phyloP scores from a whole-genome alignment of 2,329 filamentous ascomycete species.

The Rhexocercosporidium sp. region DNA sequence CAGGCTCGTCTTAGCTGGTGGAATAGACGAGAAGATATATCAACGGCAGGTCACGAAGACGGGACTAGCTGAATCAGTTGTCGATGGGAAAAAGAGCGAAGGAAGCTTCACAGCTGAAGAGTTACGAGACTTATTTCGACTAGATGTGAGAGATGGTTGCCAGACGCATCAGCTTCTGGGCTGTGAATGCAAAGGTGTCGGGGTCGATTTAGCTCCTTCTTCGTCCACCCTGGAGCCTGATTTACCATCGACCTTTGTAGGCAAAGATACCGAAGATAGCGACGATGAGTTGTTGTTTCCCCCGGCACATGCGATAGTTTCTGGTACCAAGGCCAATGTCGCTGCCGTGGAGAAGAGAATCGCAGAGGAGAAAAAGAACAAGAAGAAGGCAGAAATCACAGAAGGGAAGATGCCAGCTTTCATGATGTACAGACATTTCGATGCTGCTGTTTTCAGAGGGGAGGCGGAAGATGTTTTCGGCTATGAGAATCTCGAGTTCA shows the following conservation, averaged over 20 bases:
- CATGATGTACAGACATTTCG: conserved; percentile 60
- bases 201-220: conserved; percentile 37
- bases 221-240: conserved; percentile 27
- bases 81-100: conserved; percentile 66
- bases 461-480: conserved; percentile 41
- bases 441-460: conserved; percentile 46
- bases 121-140: conserved; percentile 67
- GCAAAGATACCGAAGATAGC: conserved; percentile 37
- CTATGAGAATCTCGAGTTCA: conserved; percentile 43
- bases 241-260: background rate
- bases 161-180: conserved; percentile 72
- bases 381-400: conserved; percentile 40
- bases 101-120: conserved; percentile 70
- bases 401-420: conserved; percentile 52
- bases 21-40: conserved; percentile 76
- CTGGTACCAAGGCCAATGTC: conserved; percentile 52
- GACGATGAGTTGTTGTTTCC: conserved; percentile 39
- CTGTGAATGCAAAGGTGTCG: conserved; percentile 65
- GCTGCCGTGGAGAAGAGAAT: conserved; percentile 50
- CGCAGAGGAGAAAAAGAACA: conserved; percentile 40
- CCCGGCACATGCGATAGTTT: conserved; percentile 36
- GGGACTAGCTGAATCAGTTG: conserved; percentile 72
- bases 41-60: conserved; percentile 75
- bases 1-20: conserved; percentile 69
- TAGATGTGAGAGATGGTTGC: conserved; percentile 65